phyloP scores from a whole-genome alignment of 2,329 filamentous ascomycete genomes.

The Colletotrichum orbiculare region DNA sequence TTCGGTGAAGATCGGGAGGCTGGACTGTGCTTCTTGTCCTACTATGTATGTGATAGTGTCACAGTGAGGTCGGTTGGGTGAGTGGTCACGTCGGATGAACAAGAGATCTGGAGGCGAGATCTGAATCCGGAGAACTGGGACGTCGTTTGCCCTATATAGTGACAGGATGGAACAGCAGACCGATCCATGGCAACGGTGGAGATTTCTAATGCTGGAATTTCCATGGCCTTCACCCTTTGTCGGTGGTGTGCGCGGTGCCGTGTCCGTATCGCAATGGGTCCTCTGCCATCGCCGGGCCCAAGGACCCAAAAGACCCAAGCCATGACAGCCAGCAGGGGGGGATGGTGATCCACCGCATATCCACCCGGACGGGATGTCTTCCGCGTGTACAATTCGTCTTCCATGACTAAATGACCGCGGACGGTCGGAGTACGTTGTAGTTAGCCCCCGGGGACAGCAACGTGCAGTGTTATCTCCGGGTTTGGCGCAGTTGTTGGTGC shows the following conservation, averaged over 20 bases:
- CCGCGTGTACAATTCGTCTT: slow-evolving; percentile 25
- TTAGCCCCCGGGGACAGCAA: slow-evolving; percentile 12
- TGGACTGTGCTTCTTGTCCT: slow-evolving; percentile 11
- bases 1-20: background rate
- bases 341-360: slow-evolving; percentile 17
- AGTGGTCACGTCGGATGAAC: slow-evolving; percentile 14
- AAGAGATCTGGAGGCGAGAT: slow-evolving; percentile 28
- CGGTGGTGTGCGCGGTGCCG: background rate
- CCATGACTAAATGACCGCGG: slow-evolving; percentile 21
- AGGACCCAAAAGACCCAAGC: no score
- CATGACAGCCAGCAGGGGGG: slow-evolving; percentile 13
- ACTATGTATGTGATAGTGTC: no score
- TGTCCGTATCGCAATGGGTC: slow-evolving; percentile 20
- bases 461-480: slow-evolving; percentile 27
- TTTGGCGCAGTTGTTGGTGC: slow-evolving; percentile 11
- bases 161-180: background rate
- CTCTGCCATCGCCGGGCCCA: slow-evolving; percentile 19
- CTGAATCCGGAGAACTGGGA: slow-evolving; percentile 23
- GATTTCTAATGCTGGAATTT: slow-evolving; percentile 27
- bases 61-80: background rate
- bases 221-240: slow-evolving; percentile 32
- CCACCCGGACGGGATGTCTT: slow-evolving; percentile 26
- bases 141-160: slow-evolving; percentile 28
- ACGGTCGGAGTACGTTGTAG: background rate
- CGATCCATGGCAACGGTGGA: slow-evolving; percentile 17